Percentiles rank a stretch among this genome's conserved stretches.
Evolutionary conservation across 345 rosid species (phyloP).

Genomic region (Odontarrhena argentea): DNA sequence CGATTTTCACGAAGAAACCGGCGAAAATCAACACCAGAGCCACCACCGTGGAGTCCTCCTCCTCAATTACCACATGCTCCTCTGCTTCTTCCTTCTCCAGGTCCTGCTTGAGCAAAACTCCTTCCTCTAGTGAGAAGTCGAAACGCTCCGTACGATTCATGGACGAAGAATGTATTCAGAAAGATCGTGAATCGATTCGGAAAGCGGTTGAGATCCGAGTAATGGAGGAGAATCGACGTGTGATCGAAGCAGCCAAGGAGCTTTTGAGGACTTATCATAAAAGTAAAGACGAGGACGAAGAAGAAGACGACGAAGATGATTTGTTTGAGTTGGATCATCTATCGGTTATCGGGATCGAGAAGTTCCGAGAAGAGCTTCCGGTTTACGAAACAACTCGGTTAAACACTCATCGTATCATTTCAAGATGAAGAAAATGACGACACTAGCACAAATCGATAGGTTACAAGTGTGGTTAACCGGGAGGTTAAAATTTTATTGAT

Average conservation of each 20-base stretch:
- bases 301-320: conserved; percentile 52
- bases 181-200: conserved; percentile 30
- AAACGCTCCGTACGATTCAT: conserved; percentile 76
- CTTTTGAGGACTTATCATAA: conserved; percentile 64
- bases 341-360: conserved; percentile 42
- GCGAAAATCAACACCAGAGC: conserved; percentile 7
- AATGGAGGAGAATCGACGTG: conserved; percentile 60
- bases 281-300: conserved; percentile 37
- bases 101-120: conserved; percentile 75
- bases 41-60: not conserved
- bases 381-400: conserved; percentile 90
- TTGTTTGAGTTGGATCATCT: conserved; percentile 89
- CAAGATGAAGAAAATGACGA: not conserved
- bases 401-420: conserved; percentile 44
- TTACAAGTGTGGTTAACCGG: not conserved
- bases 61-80: conserved; percentile 50
- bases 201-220: conserved; percentile 27
- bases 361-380: conserved; percentile 85
- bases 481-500: not conserved
- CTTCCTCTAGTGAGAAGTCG: conserved; percentile 54
- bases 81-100: conserved; percentile 86
- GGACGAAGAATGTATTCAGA: conserved; percentile 47
- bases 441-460: too few relatives aligned
- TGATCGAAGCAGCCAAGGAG: conserved; percentile 71
- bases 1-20: conserved; percentile 61